phyloP scores from a whole-genome alignment of 495 filamentous ascomycete species.

The Talaromyces thailandensis region DNA sequence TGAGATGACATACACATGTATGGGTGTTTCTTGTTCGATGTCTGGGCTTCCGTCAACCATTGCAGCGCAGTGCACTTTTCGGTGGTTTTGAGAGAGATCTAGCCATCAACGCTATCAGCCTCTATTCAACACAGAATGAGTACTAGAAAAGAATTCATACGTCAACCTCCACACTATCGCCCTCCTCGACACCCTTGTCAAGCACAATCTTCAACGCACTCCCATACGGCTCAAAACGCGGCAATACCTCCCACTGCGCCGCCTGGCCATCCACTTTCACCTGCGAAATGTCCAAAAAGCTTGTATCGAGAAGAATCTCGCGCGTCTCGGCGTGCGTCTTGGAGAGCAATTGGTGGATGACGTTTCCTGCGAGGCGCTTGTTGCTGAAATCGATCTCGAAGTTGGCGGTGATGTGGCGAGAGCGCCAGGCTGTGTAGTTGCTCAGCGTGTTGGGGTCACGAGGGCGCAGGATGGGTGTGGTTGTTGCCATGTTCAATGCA shows the following conservation, averaged over 20 bases:
- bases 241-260: constrained; percentile 60
- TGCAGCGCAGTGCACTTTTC: constrained; percentile 83
- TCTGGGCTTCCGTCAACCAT: constrained; percentile 87
- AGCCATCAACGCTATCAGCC: background rate
- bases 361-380: constrained; percentile 64
- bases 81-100: constrained; percentile 61
- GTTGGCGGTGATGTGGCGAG: constrained; percentile 69
- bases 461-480: constrained; percentile 20
- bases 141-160: constrained; percentile 33
- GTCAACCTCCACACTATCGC: constrained; percentile 53
- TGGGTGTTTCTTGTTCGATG: constrained; percentile 83
- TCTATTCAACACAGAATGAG: constrained; percentile 12
- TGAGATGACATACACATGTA: constrained; percentile 66
- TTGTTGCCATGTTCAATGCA: constrained; percentile 23
- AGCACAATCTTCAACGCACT: constrained; percentile 68
- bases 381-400: constrained; percentile 74
- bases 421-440: constrained; percentile 81
- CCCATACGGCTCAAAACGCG: constrained; percentile 65
- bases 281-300: constrained; percentile 58
- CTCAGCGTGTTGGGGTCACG: constrained; percentile 86
- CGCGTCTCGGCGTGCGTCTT: constrained; percentile 56
- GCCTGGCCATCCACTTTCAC: constrained; percentile 54
- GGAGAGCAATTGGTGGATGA: constrained; percentile 63
- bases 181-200: constrained; percentile 50
- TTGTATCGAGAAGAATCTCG: constrained; percentile 82